Base-by-base conservation (phyloP, 116 monocot species). In the Phalaenopsis hybrid region DNA sequence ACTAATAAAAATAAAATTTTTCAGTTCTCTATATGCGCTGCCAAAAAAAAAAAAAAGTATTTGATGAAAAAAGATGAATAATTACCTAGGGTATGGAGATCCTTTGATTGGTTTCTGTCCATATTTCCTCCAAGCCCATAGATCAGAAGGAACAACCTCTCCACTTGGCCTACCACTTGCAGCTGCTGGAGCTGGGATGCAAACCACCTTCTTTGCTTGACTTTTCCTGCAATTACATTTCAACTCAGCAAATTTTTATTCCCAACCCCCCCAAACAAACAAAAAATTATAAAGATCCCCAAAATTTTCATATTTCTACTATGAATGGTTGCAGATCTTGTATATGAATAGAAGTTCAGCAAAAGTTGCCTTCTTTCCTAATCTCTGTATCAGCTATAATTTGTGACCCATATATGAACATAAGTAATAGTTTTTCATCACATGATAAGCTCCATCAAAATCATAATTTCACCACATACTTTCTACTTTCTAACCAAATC, bases 111-210 rank as follows among this genome's bases (percentile, higher is more conserved):
- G 94, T 79, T 97, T 97, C 79, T 97, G 97, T 1, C 97, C 97
- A 75, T 97, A 97, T 74, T 97, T 98, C 78, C 95, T 92, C 98
- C 98, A 98, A 76, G 98, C 98, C 98, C 98, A 98, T 1, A 98
- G 93, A 83, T 98, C 98, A 75, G 93, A 93, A 34, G 98, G 98
- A 73, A 98, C 95, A 11, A 89, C 93, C 57, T 98, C 98, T 80
- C 95, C 93, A 45, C 85, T 89, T 18, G 86, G 85, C 81, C 88
- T 95, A 25, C 81, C 87, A 81, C 87, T 85, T 28, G 90, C 82
- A 61, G 89, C 89, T 55, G 90, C 87, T 48, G 95, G 93, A 58
- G 98, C 98, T 83, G 98, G 98, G 48, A 98, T 90, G 88, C 98
- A 98, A 9, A 98, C 92, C 86, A 98, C 98, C 93, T 94, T 98